A percentile compares a stretch with the other conserved stretches of the same genome.
Evolutionary conservation across 768 basidiomycete genomes (phyloP).

Genomic region (Cyclocybe cylindracea): DNA sequence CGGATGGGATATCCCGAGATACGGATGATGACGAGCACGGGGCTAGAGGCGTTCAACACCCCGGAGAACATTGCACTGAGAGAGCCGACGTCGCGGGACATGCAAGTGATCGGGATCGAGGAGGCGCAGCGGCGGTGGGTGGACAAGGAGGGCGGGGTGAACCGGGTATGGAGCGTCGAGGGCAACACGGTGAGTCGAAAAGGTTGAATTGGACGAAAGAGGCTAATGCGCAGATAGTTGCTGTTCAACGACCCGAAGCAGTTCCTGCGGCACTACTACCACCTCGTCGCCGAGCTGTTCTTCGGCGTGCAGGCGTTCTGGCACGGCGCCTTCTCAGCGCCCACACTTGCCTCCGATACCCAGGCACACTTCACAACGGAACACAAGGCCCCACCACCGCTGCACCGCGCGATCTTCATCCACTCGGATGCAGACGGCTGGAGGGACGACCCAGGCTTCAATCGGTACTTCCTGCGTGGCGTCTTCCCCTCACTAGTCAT

Average conservation of each 20-base stretch:
- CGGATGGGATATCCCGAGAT: slow-evolving; percentile 39
- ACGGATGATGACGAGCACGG: slow-evolving; percentile 68
- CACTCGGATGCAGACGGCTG: slow-evolving; percentile 60
- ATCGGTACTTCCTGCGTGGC: slow-evolving; percentile 72
- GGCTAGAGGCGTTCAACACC: slow-evolving; percentile 54
- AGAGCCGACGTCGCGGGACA: slow-evolving; percentile 64
- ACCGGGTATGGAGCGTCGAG: slow-evolving; percentile 65
- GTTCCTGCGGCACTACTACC: slow-evolving; percentile 87
- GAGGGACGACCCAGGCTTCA: slow-evolving; percentile 81
- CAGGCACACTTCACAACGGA: slow-evolving; percentile 14
- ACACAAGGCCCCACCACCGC: slow-evolving; percentile 44
- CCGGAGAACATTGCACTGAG: slow-evolving; percentile 67
- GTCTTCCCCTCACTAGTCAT: slow-evolving; percentile 71
- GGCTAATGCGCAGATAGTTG: slow-evolving; percentile 29
- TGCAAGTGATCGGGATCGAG: slow-evolving; percentile 59
- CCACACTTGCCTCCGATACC: slow-evolving; percentile 11
- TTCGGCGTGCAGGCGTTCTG: slow-evolving; percentile 78
- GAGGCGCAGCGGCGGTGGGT: slow-evolving; percentile 70
- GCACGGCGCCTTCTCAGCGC: slow-evolving; percentile 49
- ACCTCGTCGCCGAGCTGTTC: slow-evolving; percentile 81
- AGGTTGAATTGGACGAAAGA: too few species aligned
- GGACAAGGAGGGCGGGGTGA: slow-evolving; percentile 23
- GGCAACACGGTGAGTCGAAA: slow-evolving; percentile 62
- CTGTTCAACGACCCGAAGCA: slow-evolving; percentile 71
- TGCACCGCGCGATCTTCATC: slow-evolving; percentile 73